Percentiles rank a stretch among this genome's conserved stretches.
Evolutionary conservation across 140 eudicot genomes (phyloP).

Genomic region (Flaveria floridana): DNA sequence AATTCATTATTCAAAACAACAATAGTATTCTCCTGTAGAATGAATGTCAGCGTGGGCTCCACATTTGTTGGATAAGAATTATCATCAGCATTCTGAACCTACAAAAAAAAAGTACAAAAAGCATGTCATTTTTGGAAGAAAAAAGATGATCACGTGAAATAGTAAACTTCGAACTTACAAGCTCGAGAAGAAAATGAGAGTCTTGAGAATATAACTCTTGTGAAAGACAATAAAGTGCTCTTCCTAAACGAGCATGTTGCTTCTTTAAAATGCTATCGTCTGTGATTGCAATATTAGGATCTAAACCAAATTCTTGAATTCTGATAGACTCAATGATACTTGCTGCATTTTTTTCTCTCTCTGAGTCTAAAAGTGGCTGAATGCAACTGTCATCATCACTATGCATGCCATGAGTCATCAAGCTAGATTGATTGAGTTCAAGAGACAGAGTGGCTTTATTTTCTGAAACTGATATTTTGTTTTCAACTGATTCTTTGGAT

Average conservation of each 20-base stretch:
- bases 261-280: slow-evolving; percentile 67
- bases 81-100: slow-evolving; percentile 99
- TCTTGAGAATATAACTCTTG: slow-evolving; percentile 90
- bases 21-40: slow-evolving; percentile 64
- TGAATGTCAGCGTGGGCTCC: slow-evolving; percentile 77
- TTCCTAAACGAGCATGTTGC: slow-evolving; percentile 96
- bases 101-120: background rate
- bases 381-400: slow-evolving; percentile 26
- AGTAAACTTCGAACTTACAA: slow-evolving; percentile 46
- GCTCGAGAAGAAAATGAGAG: slow-evolving; percentile 91
- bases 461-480: slow-evolving; percentile 25
- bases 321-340: slow-evolving; percentile 63
- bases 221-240: slow-evolving; percentile 97
- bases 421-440: slow-evolving; percentile 28
- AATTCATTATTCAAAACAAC: slow-evolving; percentile 70
- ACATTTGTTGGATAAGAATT: slow-evolving; percentile 60
- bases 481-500: slow-evolving; percentile 23
- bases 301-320: slow-evolving; percentile 78
- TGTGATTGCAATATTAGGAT: slow-evolving; percentile 44
- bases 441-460: slow-evolving; percentile 23
- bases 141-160: background rate
- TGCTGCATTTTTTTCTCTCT: slow-evolving; percentile 36
- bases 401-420: slow-evolving; percentile 20
- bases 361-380: slow-evolving; percentile 17
- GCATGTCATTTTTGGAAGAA: background rate